These are phyloP conservation scores for Gossypium rotundifolium DNA, from an alignment of 345 rosid genomes.

Conservation along the genomic window DNA sequence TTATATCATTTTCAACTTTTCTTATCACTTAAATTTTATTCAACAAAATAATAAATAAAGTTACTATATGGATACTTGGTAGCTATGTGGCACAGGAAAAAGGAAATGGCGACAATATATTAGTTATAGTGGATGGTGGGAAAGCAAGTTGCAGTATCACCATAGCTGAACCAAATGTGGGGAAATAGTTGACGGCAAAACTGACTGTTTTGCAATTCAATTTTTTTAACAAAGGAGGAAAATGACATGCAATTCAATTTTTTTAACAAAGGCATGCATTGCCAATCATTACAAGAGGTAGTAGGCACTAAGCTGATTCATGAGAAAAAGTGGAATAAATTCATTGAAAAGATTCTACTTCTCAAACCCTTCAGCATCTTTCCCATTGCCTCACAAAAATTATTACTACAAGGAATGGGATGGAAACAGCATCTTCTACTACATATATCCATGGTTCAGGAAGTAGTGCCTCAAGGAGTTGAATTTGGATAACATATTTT, in stretches of 20 bases:
- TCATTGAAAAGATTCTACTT: not conserved
- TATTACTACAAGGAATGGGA: not conserved
- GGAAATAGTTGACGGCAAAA: too few species aligned
- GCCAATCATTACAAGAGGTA: not conserved
- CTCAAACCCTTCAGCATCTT: not conserved
- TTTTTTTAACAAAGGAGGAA: constrained; percentile 16
- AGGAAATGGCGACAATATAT: not conserved
- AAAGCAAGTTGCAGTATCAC: constrained; percentile 1
- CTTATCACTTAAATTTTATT: too few species aligned
- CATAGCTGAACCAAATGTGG: not conserved
- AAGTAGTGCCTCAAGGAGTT: too few species aligned
- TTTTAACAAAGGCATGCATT: not conserved
- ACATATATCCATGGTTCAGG: too few species aligned
- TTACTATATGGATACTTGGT: too few species aligned
- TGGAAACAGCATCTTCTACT: too few species aligned
- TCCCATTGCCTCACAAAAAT: not conserved
- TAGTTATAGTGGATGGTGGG: not conserved
- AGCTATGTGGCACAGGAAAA: not conserved
- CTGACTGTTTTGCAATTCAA: too few species aligned
- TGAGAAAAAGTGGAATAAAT: constrained; percentile 5
- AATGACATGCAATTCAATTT: constrained; percentile 16
- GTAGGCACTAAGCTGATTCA: not conserved
- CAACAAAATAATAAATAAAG: too few species aligned
- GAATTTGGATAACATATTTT: too few species aligned
- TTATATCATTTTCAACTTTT: too few species aligned